Percentiles rank a stretch among this genome's conserved stretches.
phyloP scores from a whole-genome alignment of 2,329 filamentous ascomycete genomes.

The Penicillium digitatum region DNA sequence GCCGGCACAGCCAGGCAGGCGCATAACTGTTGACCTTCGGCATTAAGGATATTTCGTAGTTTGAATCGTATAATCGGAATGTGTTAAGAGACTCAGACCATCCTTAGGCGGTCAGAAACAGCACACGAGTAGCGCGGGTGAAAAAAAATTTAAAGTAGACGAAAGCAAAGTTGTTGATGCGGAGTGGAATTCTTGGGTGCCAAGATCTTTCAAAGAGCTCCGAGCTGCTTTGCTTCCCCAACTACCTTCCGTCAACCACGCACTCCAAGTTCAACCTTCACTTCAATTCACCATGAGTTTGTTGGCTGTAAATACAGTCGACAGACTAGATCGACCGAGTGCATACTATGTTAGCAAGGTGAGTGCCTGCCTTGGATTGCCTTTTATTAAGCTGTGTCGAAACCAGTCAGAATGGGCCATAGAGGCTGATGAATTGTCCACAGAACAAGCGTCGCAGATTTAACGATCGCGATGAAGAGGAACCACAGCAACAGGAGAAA shows the following conservation, averaged over 20 bases:
- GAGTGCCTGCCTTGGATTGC: conserved; percentile 30
- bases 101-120: conserved; percentile 4
- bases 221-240: conserved; percentile 20
- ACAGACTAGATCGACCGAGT: conserved; percentile 88
- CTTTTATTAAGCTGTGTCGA: not conserved
- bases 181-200: conserved; percentile 23
- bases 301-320: conserved; percentile 60
- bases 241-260: conserved; percentile 13
- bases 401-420: not conserved
- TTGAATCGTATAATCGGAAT: not conserved
- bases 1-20: conserved; percentile 78
- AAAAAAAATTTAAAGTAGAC: not conserved
- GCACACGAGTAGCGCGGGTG: not conserved
- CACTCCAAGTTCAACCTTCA: not conserved
- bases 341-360: conserved; percentile 88
- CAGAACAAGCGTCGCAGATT: conserved; percentile 69
- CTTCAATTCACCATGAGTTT: conserved; percentile 26
- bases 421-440: conserved; percentile 1
- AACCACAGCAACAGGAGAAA: conserved; percentile 53
- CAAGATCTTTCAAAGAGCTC: conserved; percentile 24
- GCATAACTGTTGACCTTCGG: conserved; percentile 81
- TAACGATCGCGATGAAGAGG: conserved; percentile 54
- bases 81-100: conserved; percentile 3
- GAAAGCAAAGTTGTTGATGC: conserved; percentile 18
- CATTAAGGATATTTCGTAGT: conserved; percentile 52